Conservation (phyloP, 2,329 filamentous ascomycete genomes). For the Phaeomoniella chlamydospora region DNA sequence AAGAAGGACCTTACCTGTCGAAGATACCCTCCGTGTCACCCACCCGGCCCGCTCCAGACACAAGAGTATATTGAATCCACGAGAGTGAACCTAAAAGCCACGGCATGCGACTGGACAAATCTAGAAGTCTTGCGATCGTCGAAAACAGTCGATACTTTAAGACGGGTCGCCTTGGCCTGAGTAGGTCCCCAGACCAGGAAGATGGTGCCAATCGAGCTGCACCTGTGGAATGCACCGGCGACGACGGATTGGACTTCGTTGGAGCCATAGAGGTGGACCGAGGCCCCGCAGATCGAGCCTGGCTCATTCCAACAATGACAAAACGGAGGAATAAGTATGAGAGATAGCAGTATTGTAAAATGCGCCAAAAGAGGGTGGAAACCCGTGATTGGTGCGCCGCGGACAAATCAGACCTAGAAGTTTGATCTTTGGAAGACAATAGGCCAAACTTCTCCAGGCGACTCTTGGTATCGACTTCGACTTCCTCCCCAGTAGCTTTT, state of each 20-base stretch:
- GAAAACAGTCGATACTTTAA: slow-evolving; percentile 65
- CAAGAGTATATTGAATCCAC: slow-evolving; percentile 58
- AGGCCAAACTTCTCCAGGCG: slow-evolving; percentile 44
- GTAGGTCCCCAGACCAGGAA: slow-evolving; percentile 15
- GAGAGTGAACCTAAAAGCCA: slow-evolving; percentile 70
- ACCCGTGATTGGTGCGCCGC: slow-evolving; percentile 17
- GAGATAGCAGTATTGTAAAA: slow-evolving; percentile 36
- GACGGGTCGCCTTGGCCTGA: slow-evolving; percentile 41
- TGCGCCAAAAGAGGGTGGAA: slow-evolving; percentile 31
- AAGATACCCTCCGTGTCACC: slow-evolving; percentile 62
- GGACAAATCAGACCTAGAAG: slow-evolving; percentile 12
- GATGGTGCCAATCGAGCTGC: slow-evolving; percentile 11
- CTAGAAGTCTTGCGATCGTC: slow-evolving; percentile 56
- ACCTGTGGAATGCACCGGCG: slow-evolving; percentile 3
- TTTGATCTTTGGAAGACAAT: slow-evolving; percentile 23
- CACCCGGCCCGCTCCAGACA: slow-evolving; percentile 60
- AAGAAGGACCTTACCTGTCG: slow-evolving; percentile 65
- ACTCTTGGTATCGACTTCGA: slow-evolving; percentile 18
- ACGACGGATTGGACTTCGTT: slow-evolving; percentile 7
- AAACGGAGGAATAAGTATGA: slow-evolving; percentile 50
- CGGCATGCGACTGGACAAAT: slow-evolving; percentile 71
- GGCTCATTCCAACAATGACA: slow-evolving; percentile 48
- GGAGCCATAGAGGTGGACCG: slow-evolving; percentile 20
- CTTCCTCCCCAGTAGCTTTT: slow-evolving; percentile 18
- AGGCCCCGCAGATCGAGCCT: slow-evolving; percentile 52